Percentiles rank a stretch among this genome's conserved stretches.
phyloP scores from a whole-genome alignment of 495 filamentous ascomycete species.

The Hypoxylon crocopeplum region DNA sequence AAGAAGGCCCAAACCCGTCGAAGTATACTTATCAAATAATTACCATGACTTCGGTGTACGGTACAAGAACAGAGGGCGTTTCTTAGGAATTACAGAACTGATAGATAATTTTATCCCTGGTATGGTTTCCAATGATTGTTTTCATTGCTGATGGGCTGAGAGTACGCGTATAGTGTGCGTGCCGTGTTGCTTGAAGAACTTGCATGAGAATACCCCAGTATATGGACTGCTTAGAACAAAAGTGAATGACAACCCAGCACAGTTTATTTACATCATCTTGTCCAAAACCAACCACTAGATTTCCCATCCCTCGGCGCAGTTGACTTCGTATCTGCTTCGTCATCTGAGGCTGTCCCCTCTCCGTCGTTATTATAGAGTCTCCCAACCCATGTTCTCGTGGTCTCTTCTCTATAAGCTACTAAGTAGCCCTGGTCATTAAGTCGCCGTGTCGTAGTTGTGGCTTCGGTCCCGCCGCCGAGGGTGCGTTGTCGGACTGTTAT shows the following conservation, averaged over 20 bases:
- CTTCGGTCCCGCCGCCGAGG: conserved; percentile 1
- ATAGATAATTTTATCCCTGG: too few relatives aligned
- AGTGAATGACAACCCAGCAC: too few relatives aligned
- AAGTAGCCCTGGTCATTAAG: conserved; percentile 33
- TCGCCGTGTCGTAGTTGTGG: conserved; percentile 13
- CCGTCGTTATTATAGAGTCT: neutral
- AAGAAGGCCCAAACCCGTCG: conserved; percentile 52
- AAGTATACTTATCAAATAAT: neutral
- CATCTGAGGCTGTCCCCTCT: neutral
- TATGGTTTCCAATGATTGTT: too few relatives aligned
- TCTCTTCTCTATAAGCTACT: conserved; percentile 3
- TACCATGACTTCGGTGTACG: too few relatives aligned
- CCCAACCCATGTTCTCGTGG: conserved; percentile 13
- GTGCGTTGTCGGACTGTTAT: conserved; percentile 13
- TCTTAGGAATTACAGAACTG: too few relatives aligned
- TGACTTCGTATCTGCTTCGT: conserved; percentile 1
- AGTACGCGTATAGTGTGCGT: too few relatives aligned
- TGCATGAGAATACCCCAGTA: neutral
- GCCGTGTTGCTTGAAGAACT: neutral
- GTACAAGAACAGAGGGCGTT: too few relatives aligned
- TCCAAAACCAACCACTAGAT: conserved; percentile 44
- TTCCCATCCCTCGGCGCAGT: conserved; percentile 16
- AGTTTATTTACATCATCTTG: too few relatives aligned
- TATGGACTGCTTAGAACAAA: neutral
- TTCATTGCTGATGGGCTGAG: neutral